Percentiles rank a stretch among this genome's conserved stretches.
Evolutionary conservation across 495 filamentous ascomycete species (phyloP).

Genomic region (Penicillium turbatum): DNA sequence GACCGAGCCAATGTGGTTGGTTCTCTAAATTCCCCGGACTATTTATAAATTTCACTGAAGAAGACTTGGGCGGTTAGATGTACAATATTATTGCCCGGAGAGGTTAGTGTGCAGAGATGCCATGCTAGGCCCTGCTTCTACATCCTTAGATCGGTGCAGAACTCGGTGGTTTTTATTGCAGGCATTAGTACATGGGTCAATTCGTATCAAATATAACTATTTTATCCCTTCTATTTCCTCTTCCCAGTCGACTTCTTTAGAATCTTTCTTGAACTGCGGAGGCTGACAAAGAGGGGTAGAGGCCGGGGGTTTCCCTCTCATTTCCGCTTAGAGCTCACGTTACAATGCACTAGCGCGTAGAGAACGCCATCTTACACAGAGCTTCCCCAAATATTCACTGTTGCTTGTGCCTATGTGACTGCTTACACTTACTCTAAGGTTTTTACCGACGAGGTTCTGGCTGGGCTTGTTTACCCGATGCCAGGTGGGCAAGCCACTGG

Average conservation of each 20-base stretch:
- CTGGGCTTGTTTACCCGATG: not conserved
- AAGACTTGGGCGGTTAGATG: conserved; percentile 22
- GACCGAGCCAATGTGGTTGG: conserved; percentile 1
- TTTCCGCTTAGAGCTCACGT: not conserved
- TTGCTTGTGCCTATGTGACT: not conserved
- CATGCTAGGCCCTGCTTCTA: not conserved
- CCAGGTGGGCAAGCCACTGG: not conserved
- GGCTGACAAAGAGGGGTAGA: conserved; percentile 1
- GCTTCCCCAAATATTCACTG: not conserved
- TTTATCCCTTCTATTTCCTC: not conserved
- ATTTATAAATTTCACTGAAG: conserved; percentile 21
- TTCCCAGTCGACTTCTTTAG: not conserved
- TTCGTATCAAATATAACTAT: not conserved
- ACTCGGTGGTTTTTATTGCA: conserved; percentile 1
- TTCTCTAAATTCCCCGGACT: conserved; percentile 20
- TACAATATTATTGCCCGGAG: conserved; percentile 22
- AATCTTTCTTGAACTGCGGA: not conserved
- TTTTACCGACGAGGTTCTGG: not conserved
- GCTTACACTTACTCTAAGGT: not conserved
- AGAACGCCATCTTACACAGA: conserved; percentile 11
- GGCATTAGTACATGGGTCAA: not conserved
- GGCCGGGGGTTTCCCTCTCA: not conserved
- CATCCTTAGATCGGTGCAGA: conserved; percentile 1
- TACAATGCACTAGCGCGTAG: conserved; percentile 11
- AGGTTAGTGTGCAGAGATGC: conserved; percentile 28